A percentile compares a stretch with the other conserved stretches of the same genome.
phyloP scores from a whole-genome alignment of 2,329 filamentous ascomycete species.

The Ophiostoma ulmi region DNA sequence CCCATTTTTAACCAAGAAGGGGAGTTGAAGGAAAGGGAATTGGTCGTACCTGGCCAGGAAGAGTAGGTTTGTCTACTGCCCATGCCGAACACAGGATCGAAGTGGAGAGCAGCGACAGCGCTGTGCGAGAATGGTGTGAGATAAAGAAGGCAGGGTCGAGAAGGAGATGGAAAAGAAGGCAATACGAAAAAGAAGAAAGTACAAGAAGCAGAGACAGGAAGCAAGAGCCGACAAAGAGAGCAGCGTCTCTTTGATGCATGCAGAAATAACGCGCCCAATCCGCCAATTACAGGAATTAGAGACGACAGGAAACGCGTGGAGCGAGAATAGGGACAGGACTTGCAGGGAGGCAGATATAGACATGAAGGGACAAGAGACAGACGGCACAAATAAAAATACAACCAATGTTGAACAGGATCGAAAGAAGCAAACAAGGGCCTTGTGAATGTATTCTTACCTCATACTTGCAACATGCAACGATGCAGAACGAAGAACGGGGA shows the following conservation, averaged over 20 bases:
- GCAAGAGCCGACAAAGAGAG: background rate
- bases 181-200: background rate
- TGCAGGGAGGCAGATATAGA: background rate
- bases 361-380: background rate
- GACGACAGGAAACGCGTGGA: background rate
- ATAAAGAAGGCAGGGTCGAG: background rate
- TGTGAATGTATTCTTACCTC: background rate
- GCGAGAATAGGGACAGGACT: background rate
- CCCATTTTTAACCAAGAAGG: background rate
- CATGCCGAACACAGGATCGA: constrained; percentile 28
- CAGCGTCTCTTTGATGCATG: constrained; percentile 9
- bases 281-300: background rate
- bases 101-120: constrained; percentile 27
- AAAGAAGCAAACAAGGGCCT: background rate
- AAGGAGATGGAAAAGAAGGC: background rate
- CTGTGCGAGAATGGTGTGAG: constrained; percentile 23
- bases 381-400: background rate
- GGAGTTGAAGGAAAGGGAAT: constrained; percentile 13
- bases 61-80: constrained; percentile 26
- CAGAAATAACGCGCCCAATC: background rate
- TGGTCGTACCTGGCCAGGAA: constrained; percentile 27
- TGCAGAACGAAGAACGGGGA: background rate
- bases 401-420: background rate
- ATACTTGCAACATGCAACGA: constrained; percentile 1
- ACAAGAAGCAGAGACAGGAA: background rate